phyloP scores from a whole-genome alignment of 2,329 filamentous ascomycete species.

The Pyricularia sp. region DNA sequence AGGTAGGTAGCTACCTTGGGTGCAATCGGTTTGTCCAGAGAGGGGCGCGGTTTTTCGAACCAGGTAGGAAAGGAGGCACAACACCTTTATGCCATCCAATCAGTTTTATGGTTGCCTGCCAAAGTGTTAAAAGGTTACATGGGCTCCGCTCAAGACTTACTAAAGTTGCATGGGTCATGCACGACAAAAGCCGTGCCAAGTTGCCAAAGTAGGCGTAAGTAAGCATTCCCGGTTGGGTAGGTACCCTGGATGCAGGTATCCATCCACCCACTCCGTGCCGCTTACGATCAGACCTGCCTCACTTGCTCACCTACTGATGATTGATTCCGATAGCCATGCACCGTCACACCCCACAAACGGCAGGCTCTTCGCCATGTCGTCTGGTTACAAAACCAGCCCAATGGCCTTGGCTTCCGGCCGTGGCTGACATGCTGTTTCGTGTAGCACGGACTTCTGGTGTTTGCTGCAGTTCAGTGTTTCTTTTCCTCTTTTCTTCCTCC shows the following conservation, averaged over 20 bases:
- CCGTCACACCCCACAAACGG: neutral
- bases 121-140: too few relatives aligned
- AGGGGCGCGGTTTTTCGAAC: too few relatives aligned
- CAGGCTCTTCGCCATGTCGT: neutral
- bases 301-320: too few relatives aligned
- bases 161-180: neutral
- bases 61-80: too few relatives aligned
- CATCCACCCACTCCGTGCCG: neutral
- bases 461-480: neutral
- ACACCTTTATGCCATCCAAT: too few relatives aligned
- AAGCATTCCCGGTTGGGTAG: neutral
- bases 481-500: neutral
- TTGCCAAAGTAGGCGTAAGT: neutral
- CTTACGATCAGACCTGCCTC: neutral
- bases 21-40: too few relatives aligned
- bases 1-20: too few relatives aligned
- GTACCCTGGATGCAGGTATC: neutral
- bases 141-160: neutral
- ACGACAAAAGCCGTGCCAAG: neutral
- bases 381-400: neutral
- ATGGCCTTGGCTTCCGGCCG: neutral
- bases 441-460: neutral
- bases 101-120: too few relatives aligned
- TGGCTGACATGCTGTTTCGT: neutral
- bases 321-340: neutral